Evolutionary conservation across 2,329 filamentous ascomycete species (phyloP), one percentile per base, ranked within the genome.

Genomic region (Cordyceps farinosa): DNA sequence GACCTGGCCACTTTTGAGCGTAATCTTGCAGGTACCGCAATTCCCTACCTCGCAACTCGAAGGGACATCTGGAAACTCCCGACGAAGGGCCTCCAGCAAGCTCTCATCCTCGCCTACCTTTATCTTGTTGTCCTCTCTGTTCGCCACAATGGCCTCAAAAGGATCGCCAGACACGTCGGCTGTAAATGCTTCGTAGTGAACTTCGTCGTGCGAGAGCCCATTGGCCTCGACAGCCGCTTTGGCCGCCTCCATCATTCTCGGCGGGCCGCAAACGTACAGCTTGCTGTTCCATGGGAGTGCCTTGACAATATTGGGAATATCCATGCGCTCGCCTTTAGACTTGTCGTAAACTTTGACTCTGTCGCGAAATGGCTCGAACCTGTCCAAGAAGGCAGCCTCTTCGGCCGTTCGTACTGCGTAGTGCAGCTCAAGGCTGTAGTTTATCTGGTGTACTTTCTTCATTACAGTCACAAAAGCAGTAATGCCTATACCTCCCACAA

Each of bases 401-500:
- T 77, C 76, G 0, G 70, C 69, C 1, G 76, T 79, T 9, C 82
- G 79, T 15, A 88, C 81, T 0, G 82, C 85, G 65, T 86, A 88
- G 73, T 89, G 86, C 47, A 89, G 72, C 29, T 77, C 75, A 44
- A 79, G 80, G 62, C 80, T 79, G 70, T 74, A 82, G 68, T 85
- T 78, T 64, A 82, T 81, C 5, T 67, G 38, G 17, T 73, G 70
- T 64, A 79, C 79, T 1, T 36, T 59, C 55, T 81, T 73, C 3
- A 84, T 69, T 30, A 85, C 74, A 1, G 76, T 68, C 9, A 90
- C 69, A 66, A 89, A 89, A 0, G 87, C 87, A 1, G 87, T 90
- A 65, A 90, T 82, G 0, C 87, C 87, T 36, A 90, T 85, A 0
- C 87, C 87, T 10, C 84, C 87, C 0, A 80, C 85, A 36, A 90